These are phyloP conservation scores for Marsdenia floribunda DNA, from an alignment of 257 asterid genomes.

Conservation along the genomic window DNA sequence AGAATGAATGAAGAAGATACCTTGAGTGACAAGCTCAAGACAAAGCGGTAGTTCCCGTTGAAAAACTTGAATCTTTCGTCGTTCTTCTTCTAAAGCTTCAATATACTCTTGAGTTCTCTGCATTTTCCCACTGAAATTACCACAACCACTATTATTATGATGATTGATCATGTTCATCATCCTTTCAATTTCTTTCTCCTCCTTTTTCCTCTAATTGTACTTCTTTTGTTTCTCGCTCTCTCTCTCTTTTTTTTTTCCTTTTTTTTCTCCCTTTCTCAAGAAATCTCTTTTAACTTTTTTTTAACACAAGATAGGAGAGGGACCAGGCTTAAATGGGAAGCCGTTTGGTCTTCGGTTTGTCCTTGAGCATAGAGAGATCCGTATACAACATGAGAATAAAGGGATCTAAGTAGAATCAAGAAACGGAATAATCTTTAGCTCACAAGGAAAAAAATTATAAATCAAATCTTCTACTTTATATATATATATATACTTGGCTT, in stretches of 20 bases:
- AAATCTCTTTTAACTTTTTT: conserved; percentile 7
- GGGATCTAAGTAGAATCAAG: conserved; percentile 62
- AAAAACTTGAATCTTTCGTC: conserved; percentile 80
- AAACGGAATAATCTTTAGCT: conserved; percentile 37
- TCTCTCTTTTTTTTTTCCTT: neutral
- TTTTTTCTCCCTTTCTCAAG: neutral
- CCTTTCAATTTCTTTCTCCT: neutral
- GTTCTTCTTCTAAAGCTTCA: conserved; percentile 66
- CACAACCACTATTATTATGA: conserved; percentile 19
- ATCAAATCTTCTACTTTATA: neutral
- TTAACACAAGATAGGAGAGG: conserved; percentile 1
- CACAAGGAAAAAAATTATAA: conserved; percentile 7
- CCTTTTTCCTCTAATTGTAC: neutral
- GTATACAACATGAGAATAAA: conserved; percentile 39
- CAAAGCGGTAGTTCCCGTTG: conserved; percentile 95
- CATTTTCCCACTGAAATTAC: conserved; percentile 43
- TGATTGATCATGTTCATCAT: conserved; percentile 33
- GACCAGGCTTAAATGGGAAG: conserved; percentile 18
- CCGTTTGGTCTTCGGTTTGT: conserved; percentile 17
- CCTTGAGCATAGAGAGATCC: conserved; percentile 41
- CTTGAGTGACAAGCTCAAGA: conserved; percentile 83
- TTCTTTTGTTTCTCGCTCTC: neutral
- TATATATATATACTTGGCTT: neutral
- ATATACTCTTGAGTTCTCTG: conserved; percentile 53
- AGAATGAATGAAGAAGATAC: conserved; percentile 23